phyloP scores from a whole-genome alignment of 768 basidiomycete species.

The Gelatoporia subvermispora region DNA sequence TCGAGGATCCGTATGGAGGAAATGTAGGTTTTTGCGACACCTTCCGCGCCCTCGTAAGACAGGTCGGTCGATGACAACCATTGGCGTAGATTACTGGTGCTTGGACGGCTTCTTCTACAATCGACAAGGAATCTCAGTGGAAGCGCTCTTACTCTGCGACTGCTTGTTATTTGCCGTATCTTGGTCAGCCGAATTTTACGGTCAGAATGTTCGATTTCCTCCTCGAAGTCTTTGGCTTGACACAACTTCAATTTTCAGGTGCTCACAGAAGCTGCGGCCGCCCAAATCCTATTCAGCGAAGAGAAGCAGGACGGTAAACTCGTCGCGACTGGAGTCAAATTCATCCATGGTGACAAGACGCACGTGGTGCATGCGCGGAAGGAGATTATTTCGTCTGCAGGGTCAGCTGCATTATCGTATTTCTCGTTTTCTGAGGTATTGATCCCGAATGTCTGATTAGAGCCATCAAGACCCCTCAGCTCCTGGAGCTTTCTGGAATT shows the following conservation, averaged over 20 bases:
- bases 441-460: constrained; percentile 19
- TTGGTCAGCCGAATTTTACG: not conserved
- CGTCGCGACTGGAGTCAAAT: constrained; percentile 34
- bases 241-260: constrained; percentile 17
- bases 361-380: constrained; percentile 30
- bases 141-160: constrained; percentile 22
- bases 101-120: constrained; percentile 4
- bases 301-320: not conserved
- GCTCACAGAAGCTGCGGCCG: constrained; percentile 20
- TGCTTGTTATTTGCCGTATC: not conserved
- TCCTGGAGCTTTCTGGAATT: constrained; percentile 47
- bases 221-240: constrained; percentile 2
- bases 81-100: not conserved
- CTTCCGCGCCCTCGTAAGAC: not conserved
- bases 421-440: not conserved
- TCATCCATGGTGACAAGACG: constrained; percentile 21
- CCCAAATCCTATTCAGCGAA: constrained; percentile 8
- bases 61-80: not conserved
- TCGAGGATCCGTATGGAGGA: constrained; percentile 3
- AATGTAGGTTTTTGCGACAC: constrained; percentile 2
- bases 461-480: constrained; percentile 39
- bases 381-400: constrained; percentile 39
- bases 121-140: constrained; percentile 14
- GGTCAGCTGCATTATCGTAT: constrained; percentile 15
- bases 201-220: not conserved